Conservation (phyloP, 1,284 basidiomycete species). For the Porogramme epimiltina region DNA sequence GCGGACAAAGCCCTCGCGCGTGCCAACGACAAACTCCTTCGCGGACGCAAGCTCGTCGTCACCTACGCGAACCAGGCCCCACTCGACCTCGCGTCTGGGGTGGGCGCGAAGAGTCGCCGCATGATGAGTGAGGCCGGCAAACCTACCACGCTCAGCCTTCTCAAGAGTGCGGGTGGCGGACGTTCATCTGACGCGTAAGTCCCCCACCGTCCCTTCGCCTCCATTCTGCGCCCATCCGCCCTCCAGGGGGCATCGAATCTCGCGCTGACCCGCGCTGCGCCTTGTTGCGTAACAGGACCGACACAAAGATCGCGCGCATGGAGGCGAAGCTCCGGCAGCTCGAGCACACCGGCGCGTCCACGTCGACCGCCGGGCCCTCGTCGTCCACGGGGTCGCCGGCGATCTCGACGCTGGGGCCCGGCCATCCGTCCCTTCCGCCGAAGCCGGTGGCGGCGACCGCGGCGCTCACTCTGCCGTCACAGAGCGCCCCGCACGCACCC, state of each 20-base stretch:
- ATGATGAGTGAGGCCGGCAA: slow-evolving; percentile 60
- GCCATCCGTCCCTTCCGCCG: slow-evolving; percentile 54
- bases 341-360: slow-evolving; percentile 37
- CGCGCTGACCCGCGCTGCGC: neutral
- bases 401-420: slow-evolving; percentile 11
- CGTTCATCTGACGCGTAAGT: slow-evolving; percentile 59
- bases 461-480: slow-evolving; percentile 2
- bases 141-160: slow-evolving; percentile 85
- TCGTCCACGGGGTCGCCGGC: slow-evolving; percentile 9
- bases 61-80: slow-evolving; percentile 88
- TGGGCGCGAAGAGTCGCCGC: slow-evolving; percentile 37
- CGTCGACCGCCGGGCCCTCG: neutral
- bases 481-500: slow-evolving; percentile 3
- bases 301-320: slow-evolving; percentile 91
- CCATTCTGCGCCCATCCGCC: neutral
- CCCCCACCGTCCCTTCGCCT: neutral
- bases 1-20: slow-evolving; percentile 78
- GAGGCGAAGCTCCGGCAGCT: slow-evolving; percentile 92
- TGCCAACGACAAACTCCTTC: slow-evolving; percentile 80
- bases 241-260: neutral
- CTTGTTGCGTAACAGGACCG: slow-evolving; percentile 52
- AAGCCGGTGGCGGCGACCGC: slow-evolving; percentile 40
- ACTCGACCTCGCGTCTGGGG: slow-evolving; percentile 35
- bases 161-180: slow-evolving; percentile 71
- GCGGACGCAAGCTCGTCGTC: slow-evolving; percentile 86